Percentiles rank a stretch among this genome's conserved stretches.
Evolutionary conservation across 139 green algal genomes (phyloP).

Genomic region (Monoraphidium neglectum): DNA sequence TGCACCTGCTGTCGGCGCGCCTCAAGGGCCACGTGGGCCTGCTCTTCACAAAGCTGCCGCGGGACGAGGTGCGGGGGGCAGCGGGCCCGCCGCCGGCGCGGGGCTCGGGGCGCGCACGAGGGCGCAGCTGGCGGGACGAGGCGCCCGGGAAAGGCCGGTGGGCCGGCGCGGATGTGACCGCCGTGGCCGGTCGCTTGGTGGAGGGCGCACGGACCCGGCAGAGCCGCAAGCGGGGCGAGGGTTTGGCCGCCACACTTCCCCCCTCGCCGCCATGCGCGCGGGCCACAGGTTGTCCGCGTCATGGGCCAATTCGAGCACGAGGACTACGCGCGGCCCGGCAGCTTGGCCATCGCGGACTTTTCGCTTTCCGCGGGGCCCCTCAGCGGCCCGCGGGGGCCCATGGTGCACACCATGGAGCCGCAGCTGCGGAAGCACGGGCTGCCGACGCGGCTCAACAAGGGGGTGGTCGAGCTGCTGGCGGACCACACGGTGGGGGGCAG

Average conservation of each 20-base stretch:
- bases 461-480: slow-evolving; percentile 86
- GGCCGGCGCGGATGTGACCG: too few species aligned
- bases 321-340: slow-evolving; percentile 90
- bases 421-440: slow-evolving; percentile 90
- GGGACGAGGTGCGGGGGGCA: slow-evolving; percentile 65
- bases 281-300: slow-evolving; percentile 46
- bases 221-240: too few species aligned
- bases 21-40: slow-evolving; percentile 85
- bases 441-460: slow-evolving; percentile 91
- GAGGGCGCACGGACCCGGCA: too few species aligned
- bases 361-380: slow-evolving; percentile 74
- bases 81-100: background rate
- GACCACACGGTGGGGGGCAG: slow-evolving; percentile 66
- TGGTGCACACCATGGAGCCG: slow-evolving; percentile 96
- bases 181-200: too few species aligned
- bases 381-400: slow-evolving; percentile 62
- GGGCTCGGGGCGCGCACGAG: background rate
- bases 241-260: too few species aligned
- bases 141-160: background rate
- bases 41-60: slow-evolving; percentile 86
- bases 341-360: slow-evolving; percentile 77
- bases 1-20: slow-evolving; percentile 58
- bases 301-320: slow-evolving; percentile 63
- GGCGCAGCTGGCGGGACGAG: too few species aligned
- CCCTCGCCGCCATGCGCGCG: too few species aligned